phyloP scores from a whole-genome alignment of 2,329 filamentous ascomycete species.

The Aspergillus felis region DNA sequence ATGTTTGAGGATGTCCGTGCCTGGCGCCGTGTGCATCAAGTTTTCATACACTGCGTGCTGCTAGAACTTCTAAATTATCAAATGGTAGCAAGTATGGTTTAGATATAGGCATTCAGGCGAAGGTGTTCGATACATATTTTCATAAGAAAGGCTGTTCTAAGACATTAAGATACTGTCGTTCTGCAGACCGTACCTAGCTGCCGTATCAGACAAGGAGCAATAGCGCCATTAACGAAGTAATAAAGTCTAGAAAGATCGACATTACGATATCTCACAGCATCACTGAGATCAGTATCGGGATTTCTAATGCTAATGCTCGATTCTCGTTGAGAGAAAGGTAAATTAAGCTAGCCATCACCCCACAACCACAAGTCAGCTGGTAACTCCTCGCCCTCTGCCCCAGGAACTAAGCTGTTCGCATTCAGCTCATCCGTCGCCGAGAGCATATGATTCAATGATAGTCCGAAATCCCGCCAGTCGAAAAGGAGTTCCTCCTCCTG shows the following conservation, averaged over 20 bases:
- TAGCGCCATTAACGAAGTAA: too few species aligned
- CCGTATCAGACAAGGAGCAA: too few species aligned
- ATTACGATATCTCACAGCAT: too few species aligned
- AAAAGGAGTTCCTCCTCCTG: conserved; percentile 13
- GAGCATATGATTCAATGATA: conserved; percentile 20
- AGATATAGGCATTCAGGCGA: background rate
- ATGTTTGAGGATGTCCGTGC: too few species aligned
- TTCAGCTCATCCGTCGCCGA: conserved; percentile 18
- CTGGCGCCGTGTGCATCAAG: too few species aligned
- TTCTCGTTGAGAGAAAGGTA: background rate
- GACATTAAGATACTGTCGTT: too few species aligned
- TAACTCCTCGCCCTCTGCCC: conserved; percentile 10
- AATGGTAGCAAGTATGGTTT: background rate
- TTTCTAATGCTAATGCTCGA: background rate
- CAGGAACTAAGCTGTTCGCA: conserved; percentile 13
- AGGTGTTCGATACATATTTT: background rate
- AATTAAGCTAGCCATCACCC: conserved; percentile 7
- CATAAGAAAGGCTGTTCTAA: too few species aligned
- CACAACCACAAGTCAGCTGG: conserved; percentile 19
- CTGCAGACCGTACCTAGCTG: too few species aligned
- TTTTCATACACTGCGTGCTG: background rate
- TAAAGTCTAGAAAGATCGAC: too few species aligned
- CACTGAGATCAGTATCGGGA: too few species aligned
- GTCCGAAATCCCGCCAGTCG: conserved; percentile 18
- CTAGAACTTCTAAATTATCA: background rate